Base-by-base conservation (phyloP, 495 filamentous ascomycete genomes). In the Monascus purpureus region DNA sequence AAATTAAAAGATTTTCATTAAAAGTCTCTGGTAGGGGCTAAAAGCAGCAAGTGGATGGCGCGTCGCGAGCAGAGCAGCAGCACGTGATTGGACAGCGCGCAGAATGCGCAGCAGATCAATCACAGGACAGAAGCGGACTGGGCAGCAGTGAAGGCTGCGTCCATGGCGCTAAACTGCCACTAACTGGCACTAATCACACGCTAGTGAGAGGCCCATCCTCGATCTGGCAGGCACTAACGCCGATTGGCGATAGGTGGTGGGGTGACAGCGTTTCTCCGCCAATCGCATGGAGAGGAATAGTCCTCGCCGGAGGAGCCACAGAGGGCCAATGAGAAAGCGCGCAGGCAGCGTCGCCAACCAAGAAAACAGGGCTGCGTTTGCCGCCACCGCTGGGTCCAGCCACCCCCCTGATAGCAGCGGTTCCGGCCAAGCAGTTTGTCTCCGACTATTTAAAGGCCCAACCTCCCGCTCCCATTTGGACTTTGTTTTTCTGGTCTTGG, bases 371-470 rank as follows among this genome's bases (percentile, higher is more conserved):
- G 55, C 60, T 57, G 60, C 51, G 61, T 62, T 64, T 53, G 45
- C 46, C 56, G 53, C 57, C 57, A 47, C 50, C 45, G 45, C 42
- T 37, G 38, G 52, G 45, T 41, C 55, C 52, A 57, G 55, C 44
- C 56, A 49, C 55, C 48, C 5, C 29, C 57, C 55, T 57, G 51
- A 54, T 49, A 38, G 32, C 44, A 46, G 40, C 39, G 31, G 13
- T 31, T 11, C 40, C 42, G 5, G 20, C 5, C 20, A 4, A 40
- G 27, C 33, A 42, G 45, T 36, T 45, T 55, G 55, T 55, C 32
- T 59, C 57, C 56, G 50, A 51, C 53, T 63, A 65, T 65, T 61
- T 55, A 63, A 63, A 52, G 57, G 41, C 41, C 49, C 55, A 53
- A 52, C 50, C 59, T 61, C 59, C 61, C 59, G 50, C 55, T 50